Percentiles rank a stretch among this genome's conserved stretches.
phyloP scores from a whole-genome alignment of 495 filamentous ascomycete genomes.

The Penicillium odoratum region DNA sequence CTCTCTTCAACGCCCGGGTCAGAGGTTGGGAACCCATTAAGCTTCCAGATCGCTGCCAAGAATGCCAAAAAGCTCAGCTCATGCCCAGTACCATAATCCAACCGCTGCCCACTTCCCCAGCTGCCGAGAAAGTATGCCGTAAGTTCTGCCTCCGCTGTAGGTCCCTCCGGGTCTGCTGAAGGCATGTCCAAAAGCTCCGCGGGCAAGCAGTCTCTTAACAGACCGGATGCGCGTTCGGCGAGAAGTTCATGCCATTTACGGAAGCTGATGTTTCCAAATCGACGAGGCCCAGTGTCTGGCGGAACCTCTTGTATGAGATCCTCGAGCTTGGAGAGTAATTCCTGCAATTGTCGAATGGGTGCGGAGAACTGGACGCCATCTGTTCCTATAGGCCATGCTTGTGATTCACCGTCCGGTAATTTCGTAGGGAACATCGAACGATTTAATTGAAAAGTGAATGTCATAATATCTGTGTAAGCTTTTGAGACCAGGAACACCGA shows the following conservation, averaged over 20 bases:
- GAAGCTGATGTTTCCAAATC: slow-evolving; percentile 92
- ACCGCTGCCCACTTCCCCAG: slow-evolving; percentile 83
- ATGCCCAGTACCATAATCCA: slow-evolving; percentile 96
- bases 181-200: slow-evolving; percentile 44
- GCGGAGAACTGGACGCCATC: slow-evolving; percentile 53
- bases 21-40: slow-evolving; percentile 66
- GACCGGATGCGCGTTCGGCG: slow-evolving; percentile 52
- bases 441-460: slow-evolving; percentile 88
- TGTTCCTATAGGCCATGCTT: slow-evolving; percentile 56
- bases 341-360: slow-evolving; percentile 62
- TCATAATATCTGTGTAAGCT: slow-evolving; percentile 82
- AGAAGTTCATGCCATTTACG: slow-evolving; percentile 75
- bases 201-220: slow-evolving; percentile 66
- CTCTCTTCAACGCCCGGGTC: slow-evolving; percentile 62
- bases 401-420: slow-evolving; percentile 34
- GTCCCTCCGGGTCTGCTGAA: slow-evolving; percentile 24
- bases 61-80: slow-evolving; percentile 95
- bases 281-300: slow-evolving; percentile 77
- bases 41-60: slow-evolving; percentile 84
- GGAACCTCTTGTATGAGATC: slow-evolving; percentile 74
- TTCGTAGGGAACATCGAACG: slow-evolving; percentile 77
- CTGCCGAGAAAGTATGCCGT: slow-evolving; percentile 77
- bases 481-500: slow-evolving; percentile 69
- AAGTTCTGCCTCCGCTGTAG: slow-evolving; percentile 63
- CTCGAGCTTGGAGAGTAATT: slow-evolving; percentile 60